Evolutionary conservation across 202 grass and related monocot species (phyloP).

Genomic region (Musa balbisiana): DNA sequence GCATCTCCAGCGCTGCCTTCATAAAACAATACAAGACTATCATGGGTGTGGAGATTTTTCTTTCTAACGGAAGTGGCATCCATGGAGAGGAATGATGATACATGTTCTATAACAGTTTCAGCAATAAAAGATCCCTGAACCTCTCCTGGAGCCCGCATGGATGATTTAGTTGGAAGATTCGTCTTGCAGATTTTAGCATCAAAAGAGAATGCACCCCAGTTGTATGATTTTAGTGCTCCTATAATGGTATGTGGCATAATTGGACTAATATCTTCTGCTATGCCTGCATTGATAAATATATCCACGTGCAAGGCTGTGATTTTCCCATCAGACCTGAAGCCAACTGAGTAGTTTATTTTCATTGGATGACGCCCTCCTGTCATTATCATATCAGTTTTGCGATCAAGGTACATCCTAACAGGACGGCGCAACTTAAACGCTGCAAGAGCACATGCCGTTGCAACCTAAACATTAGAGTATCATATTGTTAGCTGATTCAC

Average conservation of each 20-base stretch:
- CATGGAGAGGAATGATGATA: conserved; percentile 45
- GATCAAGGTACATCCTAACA: conserved; percentile 86
- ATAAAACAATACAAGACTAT: conserved; percentile 61
- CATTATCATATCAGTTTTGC: conserved; percentile 85
- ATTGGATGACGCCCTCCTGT: conserved; percentile 82
- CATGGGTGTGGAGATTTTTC: conserved; percentile 71
- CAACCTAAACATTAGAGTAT: conserved; percentile 40
- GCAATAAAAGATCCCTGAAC: conserved; percentile 87
- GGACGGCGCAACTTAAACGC: conserved; percentile 60
- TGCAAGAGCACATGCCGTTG: conserved; percentile 69
- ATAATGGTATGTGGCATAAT: conserved; percentile 58
- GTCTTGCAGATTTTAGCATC: conserved; percentile 78
- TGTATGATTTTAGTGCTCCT: conserved; percentile 69
- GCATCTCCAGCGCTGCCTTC: conserved; percentile 46
- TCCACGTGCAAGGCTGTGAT: conserved; percentile 85
- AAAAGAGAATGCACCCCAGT: conserved; percentile 88
- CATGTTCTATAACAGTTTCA: conserved; percentile 84
- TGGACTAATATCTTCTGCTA: conserved; percentile 50
- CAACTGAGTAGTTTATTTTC: conserved; percentile 82
- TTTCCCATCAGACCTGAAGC: conserved; percentile 71
- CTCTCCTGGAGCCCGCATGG: conserved; percentile 89
- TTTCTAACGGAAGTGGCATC: conserved; percentile 57
- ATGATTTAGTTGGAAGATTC: conserved; percentile 60
- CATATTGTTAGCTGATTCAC: no score
- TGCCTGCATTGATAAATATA: conserved; percentile 74